Base-by-base conservation (phyloP, 2,329 filamentous ascomycete genomes). In the Coniella lustricola region DNA sequence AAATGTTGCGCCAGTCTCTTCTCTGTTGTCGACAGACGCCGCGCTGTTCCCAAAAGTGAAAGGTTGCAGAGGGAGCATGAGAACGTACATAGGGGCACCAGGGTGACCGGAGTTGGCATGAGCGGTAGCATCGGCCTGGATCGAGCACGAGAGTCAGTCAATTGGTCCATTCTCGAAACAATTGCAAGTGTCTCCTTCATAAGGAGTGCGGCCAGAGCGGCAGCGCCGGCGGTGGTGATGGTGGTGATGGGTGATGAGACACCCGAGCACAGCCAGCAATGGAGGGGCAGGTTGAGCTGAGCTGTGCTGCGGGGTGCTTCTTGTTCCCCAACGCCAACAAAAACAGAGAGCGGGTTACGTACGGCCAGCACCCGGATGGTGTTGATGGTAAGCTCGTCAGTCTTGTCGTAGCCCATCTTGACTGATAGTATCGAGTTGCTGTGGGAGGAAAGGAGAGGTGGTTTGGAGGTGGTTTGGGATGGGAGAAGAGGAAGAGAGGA, bases 51-150 rank as follows among this genome's bases (percentile, higher is more conserved):
- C 5, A 29, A 46, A 52, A 17, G 44, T 25, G 2, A 17, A 4
- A 14, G 25, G 17, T 9, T 7, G 25, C 29, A 4, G 46, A 42
- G 20, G 10, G n/a, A 12, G 39, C 25, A 29, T 37, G 35, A 50
- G 14, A 46, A 72, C 76, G 73, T 66, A 80, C 93, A 98, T 98
- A 64, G 93, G 93, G 70, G 93, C 93, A 79, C 93, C 93, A 64
- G 93, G 93, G 76, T 98, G 93, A 68, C 93, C 93, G 58, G 91
- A 96, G 82, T 97, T 97, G 69, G 91, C 89, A 70, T 86, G 79
- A 72, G 84, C 84, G 65, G 90, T 96, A 69, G 91, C 93, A 96
- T 98, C 93, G 76, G 90, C 87, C 93, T 98, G 67, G 53, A 60
- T 46, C 44, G 45, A 10, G 44, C 37, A 22, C 8, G 7, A 18